Conservation (phyloP, 169 alveolate genomes). For the Plasmodium gaboni region DNA sequence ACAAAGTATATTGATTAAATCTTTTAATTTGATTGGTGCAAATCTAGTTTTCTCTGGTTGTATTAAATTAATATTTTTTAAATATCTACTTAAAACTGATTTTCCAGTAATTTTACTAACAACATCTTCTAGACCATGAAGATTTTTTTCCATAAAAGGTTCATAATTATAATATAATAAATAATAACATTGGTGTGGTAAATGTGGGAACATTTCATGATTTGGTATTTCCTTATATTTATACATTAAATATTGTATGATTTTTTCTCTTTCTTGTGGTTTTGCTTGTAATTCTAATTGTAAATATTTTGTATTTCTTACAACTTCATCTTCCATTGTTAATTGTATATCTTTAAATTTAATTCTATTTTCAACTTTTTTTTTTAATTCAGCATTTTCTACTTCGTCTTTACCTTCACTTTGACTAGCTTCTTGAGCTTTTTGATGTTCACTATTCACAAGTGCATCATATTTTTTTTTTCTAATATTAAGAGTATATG, state of each 20-base stretch:
- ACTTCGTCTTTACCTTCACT: background rate
- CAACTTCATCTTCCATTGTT: conserved; percentile 40
- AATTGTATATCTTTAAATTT: background rate
- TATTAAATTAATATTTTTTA: conserved; percentile 4
- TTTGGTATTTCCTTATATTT: conserved; percentile 29
- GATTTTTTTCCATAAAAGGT: conserved; percentile 28
- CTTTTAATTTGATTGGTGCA: conserved; percentile 27
- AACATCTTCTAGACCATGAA: conserved; percentile 49
- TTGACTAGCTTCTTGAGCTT: background rate
- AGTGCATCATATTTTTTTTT: conserved; percentile 19
- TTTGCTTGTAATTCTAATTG: conserved; percentile 38
- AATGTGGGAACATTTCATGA: conserved; percentile 21
- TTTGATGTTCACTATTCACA: background rate
- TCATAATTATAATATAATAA: conserved; percentile 41
- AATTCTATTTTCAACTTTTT: background rate
- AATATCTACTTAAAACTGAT: background rate
- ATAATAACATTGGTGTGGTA: conserved; percentile 63
- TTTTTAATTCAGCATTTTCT: background rate
- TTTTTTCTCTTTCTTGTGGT: conserved; percentile 23
- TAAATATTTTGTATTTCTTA: conserved; percentile 33
- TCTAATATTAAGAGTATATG: conserved; percentile 20
- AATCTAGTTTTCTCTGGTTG: conserved; percentile 28
- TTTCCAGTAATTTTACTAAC: conserved; percentile 2
- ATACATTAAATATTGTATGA: conserved; percentile 12
- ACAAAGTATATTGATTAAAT: conserved; percentile 59